A percentile compares a stretch with the other conserved stretches of the same genome.
phyloP scores from a whole-genome alignment of 805 yeast species.

The Cyberlindnera galapagoensis region DNA sequence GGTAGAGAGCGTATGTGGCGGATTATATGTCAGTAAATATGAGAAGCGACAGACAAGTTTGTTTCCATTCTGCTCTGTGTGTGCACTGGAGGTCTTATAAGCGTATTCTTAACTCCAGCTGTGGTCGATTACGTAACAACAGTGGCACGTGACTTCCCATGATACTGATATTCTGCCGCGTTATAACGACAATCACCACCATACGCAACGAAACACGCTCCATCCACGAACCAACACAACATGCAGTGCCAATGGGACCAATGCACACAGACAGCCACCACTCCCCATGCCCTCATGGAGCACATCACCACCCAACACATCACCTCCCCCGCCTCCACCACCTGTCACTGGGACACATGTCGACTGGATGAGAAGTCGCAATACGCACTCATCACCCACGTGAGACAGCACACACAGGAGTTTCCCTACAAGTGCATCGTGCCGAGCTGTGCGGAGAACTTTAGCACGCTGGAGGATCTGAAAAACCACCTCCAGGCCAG shows the following conservation, averaged over 20 bases:
- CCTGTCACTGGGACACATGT: conserved; percentile 60
- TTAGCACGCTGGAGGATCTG: conserved; percentile 55
- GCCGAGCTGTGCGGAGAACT: conserved; percentile 59
- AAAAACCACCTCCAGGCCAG: conserved; percentile 56
- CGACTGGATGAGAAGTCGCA: conserved; percentile 42
- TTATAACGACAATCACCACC: too few relatives aligned
- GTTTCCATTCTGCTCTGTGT: too few relatives aligned
- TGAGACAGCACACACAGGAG: conserved; percentile 62
- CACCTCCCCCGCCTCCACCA: conserved; percentile 2
- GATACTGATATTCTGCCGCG: too few relatives aligned
- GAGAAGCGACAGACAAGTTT: too few relatives aligned
- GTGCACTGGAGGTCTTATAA: too few relatives aligned
- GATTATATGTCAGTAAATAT: too few relatives aligned
- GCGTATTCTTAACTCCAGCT: too few relatives aligned
- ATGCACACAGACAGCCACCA: conserved; percentile 1
- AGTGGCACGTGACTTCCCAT: too few relatives aligned
- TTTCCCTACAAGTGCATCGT: conserved; percentile 58
- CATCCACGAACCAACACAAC: too few relatives aligned
- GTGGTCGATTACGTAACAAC: too few relatives aligned
- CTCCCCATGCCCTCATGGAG: conserved; percentile 3
- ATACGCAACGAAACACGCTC: too few relatives aligned
- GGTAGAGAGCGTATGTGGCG: too few relatives aligned
- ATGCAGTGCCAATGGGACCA: conserved; percentile 14
- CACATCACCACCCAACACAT: conserved; percentile 12
- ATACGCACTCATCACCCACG: conserved; percentile 55